Base-by-base conservation (phyloP, 2,329 filamentous ascomycete genomes). In the Emericellopsis atlantica region DNA sequence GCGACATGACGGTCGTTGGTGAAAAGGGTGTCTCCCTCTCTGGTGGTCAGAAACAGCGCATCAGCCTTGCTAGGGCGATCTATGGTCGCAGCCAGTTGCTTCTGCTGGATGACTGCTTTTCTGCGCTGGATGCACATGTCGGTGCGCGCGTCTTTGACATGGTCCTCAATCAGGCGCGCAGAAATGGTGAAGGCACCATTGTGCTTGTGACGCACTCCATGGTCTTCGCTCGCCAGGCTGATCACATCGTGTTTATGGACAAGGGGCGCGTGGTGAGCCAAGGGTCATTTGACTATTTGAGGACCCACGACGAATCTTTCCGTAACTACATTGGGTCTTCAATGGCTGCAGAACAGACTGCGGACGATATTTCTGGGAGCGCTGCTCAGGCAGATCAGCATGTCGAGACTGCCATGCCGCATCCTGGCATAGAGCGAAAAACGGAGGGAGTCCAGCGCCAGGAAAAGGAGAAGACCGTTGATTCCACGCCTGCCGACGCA, bases 21-120 rank as follows among this genome's bases (percentile, higher is more conserved):
- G 88, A 94, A 57, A 94, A 92, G 59, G 88, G 88, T 33, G 90
- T 94, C 44, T 86, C 86, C 29, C 72, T 95, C 11, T 94, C 88
- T 3, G 88, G 88, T 44, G 88, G 88, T 8, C 88, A 95, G 60
- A 94, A 94, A 60, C 87, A 94, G 58, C 79, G 88, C 40, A 93
- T 95, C 37, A 93, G 86, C n/a, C 72, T 95, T 26, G 88, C 88
- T 11, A 76, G 88, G 50, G 88, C 88, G 4, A 70, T 95, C 14
- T 95, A 95, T 60, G 89, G 83, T 48, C 85, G 82, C 56, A 87
- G 84, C 6, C 79, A 79, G 41, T 84, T 94, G 56, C 65, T 95
- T 14, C 69, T 95, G 5, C 69, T 95, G 21, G 88, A 95, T 54
- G 88, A 95, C 57, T 90, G 88, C 46, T 70, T 95, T 33, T 92